Evolutionary conservation across 2,329 filamentous ascomycete species (phyloP).

Genomic region (Macroventuria anomochaeta): DNA sequence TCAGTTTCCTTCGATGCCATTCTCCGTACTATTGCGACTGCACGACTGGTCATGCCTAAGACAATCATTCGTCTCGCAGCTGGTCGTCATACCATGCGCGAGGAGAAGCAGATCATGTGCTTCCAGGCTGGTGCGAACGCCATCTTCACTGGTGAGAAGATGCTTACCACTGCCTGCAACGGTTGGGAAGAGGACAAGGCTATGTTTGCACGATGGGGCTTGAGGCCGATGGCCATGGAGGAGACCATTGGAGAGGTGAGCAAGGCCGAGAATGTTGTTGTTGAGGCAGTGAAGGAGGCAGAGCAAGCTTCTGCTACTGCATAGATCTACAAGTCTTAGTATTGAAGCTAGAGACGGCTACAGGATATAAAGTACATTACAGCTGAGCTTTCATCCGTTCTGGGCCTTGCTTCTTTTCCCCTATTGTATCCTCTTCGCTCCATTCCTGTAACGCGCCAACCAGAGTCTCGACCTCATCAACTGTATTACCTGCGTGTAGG

Average conservation of each 20-base stretch:
- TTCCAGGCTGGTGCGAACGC: constrained; percentile 92
- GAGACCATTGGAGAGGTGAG: constrained; percentile 44
- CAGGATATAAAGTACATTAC: neutral
- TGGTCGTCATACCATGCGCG: constrained; percentile 80
- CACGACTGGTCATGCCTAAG: constrained; percentile 79
- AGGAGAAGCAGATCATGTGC: constrained; percentile 88
- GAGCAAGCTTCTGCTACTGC: constrained; percentile 13
- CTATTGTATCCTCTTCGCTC: constrained; percentile 23
- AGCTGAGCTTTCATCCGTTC: neutral
- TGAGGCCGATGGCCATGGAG: constrained; percentile 71
- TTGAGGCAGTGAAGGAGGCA: constrained; percentile 18
- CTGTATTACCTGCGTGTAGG: constrained; percentile 53
- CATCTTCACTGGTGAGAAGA: constrained; percentile 95
- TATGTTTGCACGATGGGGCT: constrained; percentile 84
- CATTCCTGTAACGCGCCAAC: constrained; percentile 41
- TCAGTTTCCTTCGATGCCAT: constrained; percentile 79
- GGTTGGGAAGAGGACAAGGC: constrained; percentile 87
- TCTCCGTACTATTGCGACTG: constrained; percentile 82
- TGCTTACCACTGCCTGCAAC: constrained; percentile 90
- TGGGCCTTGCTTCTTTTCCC: neutral
- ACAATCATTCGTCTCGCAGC: constrained; percentile 89
- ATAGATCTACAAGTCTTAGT: neutral
- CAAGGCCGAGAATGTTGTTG: constrained; percentile 25
- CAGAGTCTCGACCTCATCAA: constrained; percentile 44
- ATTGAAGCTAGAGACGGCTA: neutral